Evolutionary conservation across 106 monocot genomes (phyloP).

Genomic region (Amphibolis antarctica): DNA sequence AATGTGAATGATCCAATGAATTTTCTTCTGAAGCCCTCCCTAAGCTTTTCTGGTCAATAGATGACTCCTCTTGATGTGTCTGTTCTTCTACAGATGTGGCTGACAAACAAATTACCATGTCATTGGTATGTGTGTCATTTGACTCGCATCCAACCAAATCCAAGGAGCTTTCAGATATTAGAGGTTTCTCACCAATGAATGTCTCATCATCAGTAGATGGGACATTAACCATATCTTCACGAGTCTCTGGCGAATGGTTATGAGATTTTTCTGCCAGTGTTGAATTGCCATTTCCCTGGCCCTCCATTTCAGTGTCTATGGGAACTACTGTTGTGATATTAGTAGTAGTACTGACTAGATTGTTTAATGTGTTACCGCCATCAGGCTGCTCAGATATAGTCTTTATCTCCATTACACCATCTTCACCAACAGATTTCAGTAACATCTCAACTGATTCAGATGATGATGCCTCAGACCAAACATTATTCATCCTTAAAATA

Average conservation of each 20-base stretch:
- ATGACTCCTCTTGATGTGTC: neutral
- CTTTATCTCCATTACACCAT: conserved; percentile 38
- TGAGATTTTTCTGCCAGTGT: conserved; percentile 9
- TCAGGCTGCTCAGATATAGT: conserved; percentile 14
- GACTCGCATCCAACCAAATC: conserved; percentile 1
- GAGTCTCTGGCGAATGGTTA: conserved; percentile 9
- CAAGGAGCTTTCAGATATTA: neutral
- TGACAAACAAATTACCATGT: conserved; percentile 6
- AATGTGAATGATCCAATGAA: neutral
- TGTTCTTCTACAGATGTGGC: neutral
- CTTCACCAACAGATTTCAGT: conserved; percentile 73
- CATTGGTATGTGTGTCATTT: conserved; percentile 2
- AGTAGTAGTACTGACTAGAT: conserved; percentile 19
- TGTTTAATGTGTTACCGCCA: conserved; percentile 24
- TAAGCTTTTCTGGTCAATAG: neutral
- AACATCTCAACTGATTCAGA: conserved; percentile 93
- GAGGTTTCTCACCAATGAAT: conserved; percentile 13
- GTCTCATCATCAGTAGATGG: conserved; percentile 6
- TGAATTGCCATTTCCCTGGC: conserved; percentile 4
- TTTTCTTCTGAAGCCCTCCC: neutral
- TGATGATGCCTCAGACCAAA: conserved; percentile 88
- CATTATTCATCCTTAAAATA: conserved; percentile 51
- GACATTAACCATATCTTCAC: conserved; percentile 5
- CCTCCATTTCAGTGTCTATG: conserved; percentile 7
- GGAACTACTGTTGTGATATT: conserved; percentile 9